Conservation (phyloP, 768 basidiomycete genomes). For the Coprinopsis strossmayeri region DNA sequence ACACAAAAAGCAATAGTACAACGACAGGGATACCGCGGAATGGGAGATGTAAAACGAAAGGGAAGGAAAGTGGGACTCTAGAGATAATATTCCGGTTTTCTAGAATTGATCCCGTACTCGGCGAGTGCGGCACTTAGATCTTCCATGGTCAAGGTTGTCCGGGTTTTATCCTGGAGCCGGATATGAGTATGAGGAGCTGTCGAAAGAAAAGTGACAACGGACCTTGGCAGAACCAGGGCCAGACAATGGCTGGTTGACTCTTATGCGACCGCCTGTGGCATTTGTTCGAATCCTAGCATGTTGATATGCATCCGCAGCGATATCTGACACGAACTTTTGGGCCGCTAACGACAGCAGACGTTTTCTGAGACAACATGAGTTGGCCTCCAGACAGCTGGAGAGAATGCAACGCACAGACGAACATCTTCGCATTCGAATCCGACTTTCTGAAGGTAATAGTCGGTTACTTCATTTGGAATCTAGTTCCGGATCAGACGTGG, state of each 20-base stretch:
- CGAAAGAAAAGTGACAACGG: conserved; percentile 22
- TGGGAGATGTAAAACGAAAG: not conserved
- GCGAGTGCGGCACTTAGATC: conserved; percentile 86
- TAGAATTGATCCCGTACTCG: conserved; percentile 94
- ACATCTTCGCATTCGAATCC: conserved; percentile 96
- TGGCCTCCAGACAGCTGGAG: not conserved
- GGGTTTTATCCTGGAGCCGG: conserved; percentile 67
- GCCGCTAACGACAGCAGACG: conserved; percentile 92
- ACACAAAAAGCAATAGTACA: not conserved
- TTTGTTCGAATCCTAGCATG: conserved; percentile 95
- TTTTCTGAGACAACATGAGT: conserved; percentile 48
- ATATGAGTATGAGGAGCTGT: conserved; percentile 3
- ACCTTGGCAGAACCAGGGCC: conserved; percentile 62
- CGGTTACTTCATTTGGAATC: conserved; percentile 97
- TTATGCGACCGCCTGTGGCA: conserved; percentile 65
- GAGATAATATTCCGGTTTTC: conserved; percentile 92
- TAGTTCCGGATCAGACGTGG: conserved; percentile 23
- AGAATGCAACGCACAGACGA: conserved; percentile 51
- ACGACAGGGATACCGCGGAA: not conserved
- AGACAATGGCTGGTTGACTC: conserved; percentile 48
- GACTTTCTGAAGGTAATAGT: conserved; percentile 92
- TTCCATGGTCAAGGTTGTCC: conserved; percentile 95
- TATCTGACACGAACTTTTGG: conserved; percentile 97
- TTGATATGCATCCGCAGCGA: conserved; percentile 94
- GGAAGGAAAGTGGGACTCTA: conserved; percentile 23